Evolutionary conservation across 495 filamentous ascomycete species (phyloP).

Genomic region (Lasiosphaeriaceae sp.): DNA sequence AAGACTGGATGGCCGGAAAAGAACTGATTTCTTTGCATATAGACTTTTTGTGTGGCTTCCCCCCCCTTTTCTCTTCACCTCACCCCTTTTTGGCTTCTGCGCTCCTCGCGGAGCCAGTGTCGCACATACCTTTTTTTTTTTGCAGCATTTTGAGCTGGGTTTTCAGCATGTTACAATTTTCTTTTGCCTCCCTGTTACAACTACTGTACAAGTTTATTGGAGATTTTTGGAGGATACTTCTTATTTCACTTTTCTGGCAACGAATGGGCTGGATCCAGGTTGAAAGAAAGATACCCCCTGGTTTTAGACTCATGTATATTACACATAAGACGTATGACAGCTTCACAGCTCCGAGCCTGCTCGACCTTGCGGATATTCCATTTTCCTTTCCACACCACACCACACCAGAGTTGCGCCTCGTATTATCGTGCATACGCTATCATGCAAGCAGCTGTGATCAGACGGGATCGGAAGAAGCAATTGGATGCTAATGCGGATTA

Average conservation of each 20-base stretch:
- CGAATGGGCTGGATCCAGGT: slow-evolving; percentile 44
- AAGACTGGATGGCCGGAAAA: slow-evolving; percentile 34
- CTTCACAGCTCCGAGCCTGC: slow-evolving; percentile 34
- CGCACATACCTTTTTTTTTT: neutral
- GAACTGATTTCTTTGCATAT: slow-evolving; percentile 37
- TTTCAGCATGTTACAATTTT: slow-evolving; percentile 1
- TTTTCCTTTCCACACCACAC: neutral
- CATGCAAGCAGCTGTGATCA: no score
- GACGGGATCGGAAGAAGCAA: no score
- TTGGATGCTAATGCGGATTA: no score
- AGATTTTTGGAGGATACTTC: neutral
- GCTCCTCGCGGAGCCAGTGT: slow-evolving; percentile 4
- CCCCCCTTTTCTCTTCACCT: slow-evolving; percentile 21
- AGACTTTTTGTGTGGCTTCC: slow-evolving; percentile 33
- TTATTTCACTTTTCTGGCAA: slow-evolving; percentile 20
- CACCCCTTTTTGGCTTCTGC: neutral
- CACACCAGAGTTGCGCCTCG: neutral
- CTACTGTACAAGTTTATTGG: neutral
- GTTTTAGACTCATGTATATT: slow-evolving; percentile 43
- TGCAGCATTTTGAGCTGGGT: neutral
- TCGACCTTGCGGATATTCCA: neutral
- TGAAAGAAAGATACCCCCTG: slow-evolving; percentile 45
- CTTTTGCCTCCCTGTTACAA: slow-evolving; percentile 7
- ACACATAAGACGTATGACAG: slow-evolving; percentile 38
- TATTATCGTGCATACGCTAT: no score